A percentile compares a stretch with the other conserved stretches of the same genome.
Evolutionary conservation across 2,329 filamentous ascomycete genomes (phyloP).

Genomic region (Epichloe hybrida): DNA sequence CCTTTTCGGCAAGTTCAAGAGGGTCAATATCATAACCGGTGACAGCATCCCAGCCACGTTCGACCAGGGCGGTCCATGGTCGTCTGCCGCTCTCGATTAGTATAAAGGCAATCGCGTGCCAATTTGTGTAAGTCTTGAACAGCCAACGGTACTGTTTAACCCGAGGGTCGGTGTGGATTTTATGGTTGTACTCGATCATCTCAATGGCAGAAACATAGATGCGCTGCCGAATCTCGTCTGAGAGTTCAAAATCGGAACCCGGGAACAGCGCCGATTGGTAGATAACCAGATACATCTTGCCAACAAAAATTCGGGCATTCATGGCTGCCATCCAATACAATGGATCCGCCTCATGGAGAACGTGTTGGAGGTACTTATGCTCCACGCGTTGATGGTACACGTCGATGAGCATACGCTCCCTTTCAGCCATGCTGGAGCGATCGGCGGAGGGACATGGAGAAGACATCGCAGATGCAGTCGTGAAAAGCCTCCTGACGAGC

Average conservation of each 20-base stretch:
- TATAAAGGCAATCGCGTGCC: constrained; percentile 36
- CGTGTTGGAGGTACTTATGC: constrained; percentile 38
- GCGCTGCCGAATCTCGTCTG: constrained; percentile 50
- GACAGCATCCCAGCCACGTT: constrained; percentile 36
- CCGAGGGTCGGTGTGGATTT: constrained; percentile 46
- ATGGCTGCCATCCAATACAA: constrained; percentile 58
- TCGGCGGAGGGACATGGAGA: constrained; percentile 16
- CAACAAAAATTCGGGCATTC: constrained; percentile 56
- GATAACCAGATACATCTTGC: constrained; percentile 65
- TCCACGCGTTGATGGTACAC: constrained; percentile 37
- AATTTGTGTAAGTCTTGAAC: constrained; percentile 36
- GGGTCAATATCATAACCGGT: constrained; percentile 25
- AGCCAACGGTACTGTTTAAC: constrained; percentile 35
- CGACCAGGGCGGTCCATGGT: constrained; percentile 35
- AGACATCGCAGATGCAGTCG: constrained; percentile 20
- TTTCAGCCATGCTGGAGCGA: constrained; percentile 19
- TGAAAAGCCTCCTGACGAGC: constrained; percentile 23
- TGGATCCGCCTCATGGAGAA: constrained; percentile 32
- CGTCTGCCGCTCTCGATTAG: constrained; percentile 32
- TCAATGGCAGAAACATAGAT: constrained; percentile 62
- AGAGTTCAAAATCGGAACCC: constrained; percentile 40
- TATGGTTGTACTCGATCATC: constrained; percentile 54
- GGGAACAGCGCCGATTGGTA: constrained; percentile 59
- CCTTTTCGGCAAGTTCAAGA: constrained; percentile 29
- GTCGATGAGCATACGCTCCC: constrained; percentile 34